phyloP scores from a whole-genome alignment of 352 stramenopile genomes.

The Blastocystis sp. region DNA sequence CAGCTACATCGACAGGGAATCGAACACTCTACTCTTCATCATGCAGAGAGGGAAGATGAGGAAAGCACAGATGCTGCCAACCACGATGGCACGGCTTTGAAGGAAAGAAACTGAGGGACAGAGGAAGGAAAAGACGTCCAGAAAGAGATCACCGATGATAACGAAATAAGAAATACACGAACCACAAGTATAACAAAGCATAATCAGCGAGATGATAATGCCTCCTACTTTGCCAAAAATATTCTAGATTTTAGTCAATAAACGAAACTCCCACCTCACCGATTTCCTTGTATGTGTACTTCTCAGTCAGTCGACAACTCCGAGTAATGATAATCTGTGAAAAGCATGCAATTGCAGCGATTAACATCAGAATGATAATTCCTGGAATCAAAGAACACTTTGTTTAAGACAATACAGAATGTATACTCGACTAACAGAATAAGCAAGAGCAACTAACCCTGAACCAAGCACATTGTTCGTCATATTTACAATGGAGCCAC shows the following conservation, averaged over 20 bases:
- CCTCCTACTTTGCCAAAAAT: conserved; percentile 33
- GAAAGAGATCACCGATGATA: conserved; percentile 52
- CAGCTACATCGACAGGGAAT: not conserved
- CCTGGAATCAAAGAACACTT: conserved; percentile 40
- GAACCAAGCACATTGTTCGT: conserved; percentile 51
- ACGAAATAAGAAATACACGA: conserved; percentile 61
- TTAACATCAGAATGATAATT: conserved; percentile 35
- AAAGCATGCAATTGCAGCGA: conserved; percentile 33
- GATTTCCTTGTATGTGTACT: conserved; percentile 52
- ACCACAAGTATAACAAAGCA: conserved; percentile 53
- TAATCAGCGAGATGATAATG: conserved; percentile 47
- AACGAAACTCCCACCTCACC: not conserved
- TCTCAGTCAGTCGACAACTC: conserved; percentile 36
- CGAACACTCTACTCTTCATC: not conserved
- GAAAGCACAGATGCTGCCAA: conserved; percentile 11
- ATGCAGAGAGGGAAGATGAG: conserved; percentile 58
- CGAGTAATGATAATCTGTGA: conserved; percentile 51
- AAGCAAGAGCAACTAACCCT: conserved; percentile 26
- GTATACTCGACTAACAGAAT: conserved; percentile 4
- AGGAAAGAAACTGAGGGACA: not conserved
- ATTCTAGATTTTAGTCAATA: not conserved
- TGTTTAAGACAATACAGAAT: not conserved
- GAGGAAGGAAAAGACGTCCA: conserved; percentile 47
- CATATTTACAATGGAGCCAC: conserved; percentile 49
- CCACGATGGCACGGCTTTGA: conserved; percentile 51